Evolutionary conservation across 495 filamentous ascomycete genomes (phyloP), one percentile per base, ranked within the genome.

Genomic region (Neurospora sp.): DNA sequence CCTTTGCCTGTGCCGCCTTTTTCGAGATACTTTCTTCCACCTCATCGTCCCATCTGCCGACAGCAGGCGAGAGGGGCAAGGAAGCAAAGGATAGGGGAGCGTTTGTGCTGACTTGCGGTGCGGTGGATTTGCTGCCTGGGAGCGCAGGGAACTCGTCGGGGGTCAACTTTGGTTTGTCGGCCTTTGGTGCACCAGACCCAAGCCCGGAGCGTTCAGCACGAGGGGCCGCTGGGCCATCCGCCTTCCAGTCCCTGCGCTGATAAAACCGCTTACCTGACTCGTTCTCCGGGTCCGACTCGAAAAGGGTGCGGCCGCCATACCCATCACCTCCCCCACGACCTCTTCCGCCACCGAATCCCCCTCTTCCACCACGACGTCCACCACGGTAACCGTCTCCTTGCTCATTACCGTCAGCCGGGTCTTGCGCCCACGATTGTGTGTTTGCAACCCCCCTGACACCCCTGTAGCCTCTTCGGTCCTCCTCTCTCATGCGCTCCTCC

Each of bases 21-120:
- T 69, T 20, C 20, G 10, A 35, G 7, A 65, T 65, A 65, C 53
- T 65, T 18, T 65, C 53, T 65, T 78, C 80, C 76, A 86, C 80
- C 77, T 86, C 84, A 38, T 86, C 84, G 27, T 83, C 84, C 84
- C 84, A 86, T 68, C 80, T 82, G 7, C 84, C 83, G 10, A 84
- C 71, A 2, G 78, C 78, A 27, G 81, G 77, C 41, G 80, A 80
- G 7, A 80, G 39, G 5, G 78, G 79, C 53, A 65, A 37, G 27
- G 53, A 65, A 31, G 53, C 53, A 65, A 65, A 65, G 22, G 53
- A 65, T 35, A 65, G 6, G 14, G 53, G 27, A 16, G 53, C 27
- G 1, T 18, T 65, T 16, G 27, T 37, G 27, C 53, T 65, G 53
- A 37, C 31, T 65, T 65, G 27, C 31, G 53, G 14, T 65, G 27